Conservation (phyloP, 352 stramenopile genomes). For the Globisporangium takayamanum region DNA sequence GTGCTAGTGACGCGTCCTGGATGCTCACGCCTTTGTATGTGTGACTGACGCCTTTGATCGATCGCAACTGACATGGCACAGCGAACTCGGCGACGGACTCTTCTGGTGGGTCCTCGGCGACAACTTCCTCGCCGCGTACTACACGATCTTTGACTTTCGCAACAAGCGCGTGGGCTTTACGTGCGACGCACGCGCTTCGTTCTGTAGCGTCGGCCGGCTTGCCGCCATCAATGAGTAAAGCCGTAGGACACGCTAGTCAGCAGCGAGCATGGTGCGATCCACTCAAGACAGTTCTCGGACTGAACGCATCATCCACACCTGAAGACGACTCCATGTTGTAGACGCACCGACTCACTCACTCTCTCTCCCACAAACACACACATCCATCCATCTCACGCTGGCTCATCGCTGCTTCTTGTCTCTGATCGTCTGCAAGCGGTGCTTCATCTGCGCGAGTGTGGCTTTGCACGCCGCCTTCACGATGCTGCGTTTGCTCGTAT, state of each 20-base stretch:
- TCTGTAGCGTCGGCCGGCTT: conserved; percentile 4
- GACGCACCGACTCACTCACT: no score
- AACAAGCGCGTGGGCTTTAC: conserved; percentile 41
- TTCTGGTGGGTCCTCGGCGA: conserved; percentile 63
- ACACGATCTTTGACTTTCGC: conserved; percentile 54
- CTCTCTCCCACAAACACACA: not conserved
- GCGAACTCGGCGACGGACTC: conserved; percentile 29
- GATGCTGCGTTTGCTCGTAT: conserved; percentile 4
- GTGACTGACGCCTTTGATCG: not conserved
- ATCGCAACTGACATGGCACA: not conserved
- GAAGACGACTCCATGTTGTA: no score
- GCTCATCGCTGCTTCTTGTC: not conserved
- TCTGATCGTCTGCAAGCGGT: not conserved
- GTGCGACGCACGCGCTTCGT: conserved; percentile 19
- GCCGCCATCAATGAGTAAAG: not conserved
- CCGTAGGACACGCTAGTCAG: not conserved
- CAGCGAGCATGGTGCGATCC: not conserved
- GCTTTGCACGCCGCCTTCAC: conserved; percentile 4
- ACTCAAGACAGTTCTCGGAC: no score
- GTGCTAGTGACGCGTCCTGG: not conserved
- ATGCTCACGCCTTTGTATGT: not conserved
- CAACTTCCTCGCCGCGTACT: conserved; percentile 53
- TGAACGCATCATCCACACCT: no score
- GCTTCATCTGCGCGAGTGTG: not conserved
- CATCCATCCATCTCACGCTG: not conserved